Evolutionary conservation across 2,329 filamentous ascomycete species (phyloP).

Genomic region (Thelonectria rubi): DNA sequence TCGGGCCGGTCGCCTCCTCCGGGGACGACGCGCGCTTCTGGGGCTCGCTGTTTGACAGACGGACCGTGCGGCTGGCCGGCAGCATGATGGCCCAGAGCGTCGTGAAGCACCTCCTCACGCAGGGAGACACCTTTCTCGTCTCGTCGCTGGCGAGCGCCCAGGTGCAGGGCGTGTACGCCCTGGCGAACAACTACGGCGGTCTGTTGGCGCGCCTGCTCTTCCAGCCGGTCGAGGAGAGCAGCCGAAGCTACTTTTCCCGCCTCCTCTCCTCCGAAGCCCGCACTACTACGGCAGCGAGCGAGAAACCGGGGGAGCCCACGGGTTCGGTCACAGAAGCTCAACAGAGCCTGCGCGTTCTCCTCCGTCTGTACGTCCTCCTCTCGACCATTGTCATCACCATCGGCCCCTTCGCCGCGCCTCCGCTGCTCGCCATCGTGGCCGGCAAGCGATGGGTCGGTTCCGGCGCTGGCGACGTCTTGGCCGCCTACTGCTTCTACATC

Average conservation of each 20-base stretch:
- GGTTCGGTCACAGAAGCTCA: constrained; percentile 53
- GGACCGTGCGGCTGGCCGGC: constrained; percentile 76
- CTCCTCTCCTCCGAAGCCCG: constrained; percentile 62
- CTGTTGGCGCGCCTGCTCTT: constrained; percentile 89
- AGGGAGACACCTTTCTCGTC: constrained; percentile 92
- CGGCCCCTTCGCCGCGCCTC: constrained; percentile 78
- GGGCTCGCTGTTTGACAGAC: constrained; percentile 70
- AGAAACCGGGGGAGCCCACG: constrained; percentile 34
- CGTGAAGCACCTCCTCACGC: constrained; percentile 92
- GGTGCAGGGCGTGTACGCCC: constrained; percentile 89
- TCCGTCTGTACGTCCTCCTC: constrained; percentile 79
- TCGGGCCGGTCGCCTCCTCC: constrained; percentile 49
- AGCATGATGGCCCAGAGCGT: constrained; percentile 88
- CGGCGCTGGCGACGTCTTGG: constrained; percentile 77
- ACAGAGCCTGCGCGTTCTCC: constrained; percentile 67
- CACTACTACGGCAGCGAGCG: constrained; percentile 24
- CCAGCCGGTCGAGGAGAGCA: constrained; percentile 94
- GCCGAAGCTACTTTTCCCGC: constrained; percentile 87
- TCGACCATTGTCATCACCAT: constrained; percentile 74
- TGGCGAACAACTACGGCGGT: constrained; percentile 94
- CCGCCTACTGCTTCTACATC: constrained; percentile 90
- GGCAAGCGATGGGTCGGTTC: constrained; percentile 79
- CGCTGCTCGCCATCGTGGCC: constrained; percentile 78
- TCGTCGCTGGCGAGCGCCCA: constrained; percentile 77
- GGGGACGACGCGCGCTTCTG: constrained; percentile 53